Conservation (phyloP, 768 basidiomycete genomes). For the Suillus cothurnatus region DNA sequence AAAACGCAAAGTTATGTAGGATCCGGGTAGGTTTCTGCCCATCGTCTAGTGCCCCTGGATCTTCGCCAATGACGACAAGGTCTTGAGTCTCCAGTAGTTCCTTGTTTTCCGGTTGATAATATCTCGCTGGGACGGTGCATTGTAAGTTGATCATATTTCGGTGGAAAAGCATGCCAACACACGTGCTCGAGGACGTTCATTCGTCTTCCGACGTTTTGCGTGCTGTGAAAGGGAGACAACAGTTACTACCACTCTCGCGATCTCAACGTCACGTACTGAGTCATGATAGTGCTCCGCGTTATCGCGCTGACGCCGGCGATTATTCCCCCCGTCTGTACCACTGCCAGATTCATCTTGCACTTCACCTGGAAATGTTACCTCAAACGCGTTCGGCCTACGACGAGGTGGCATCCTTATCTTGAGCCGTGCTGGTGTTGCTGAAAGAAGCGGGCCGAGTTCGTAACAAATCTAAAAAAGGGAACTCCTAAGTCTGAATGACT, state of each 20-base stretch:
- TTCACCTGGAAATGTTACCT: conserved; percentile 50
- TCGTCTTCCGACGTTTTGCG: conserved; percentile 31
- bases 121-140: conserved; percentile 33
- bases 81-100: conserved; percentile 39
- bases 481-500: not conserved
- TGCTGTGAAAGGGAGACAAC: conserved; percentile 14
- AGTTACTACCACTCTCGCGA: not conserved
- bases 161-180: not conserved
- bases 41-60: conserved; percentile 36
- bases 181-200: conserved; percentile 21
- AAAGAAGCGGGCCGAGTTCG: not conserved
- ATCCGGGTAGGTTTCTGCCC: conserved; percentile 56
- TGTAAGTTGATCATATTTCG: not conserved
- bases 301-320: conserved; percentile 30
- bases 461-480: not conserved
- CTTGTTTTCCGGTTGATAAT: conserved; percentile 37
- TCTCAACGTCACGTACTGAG: conserved; percentile 17
- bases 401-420: conserved; percentile 37
- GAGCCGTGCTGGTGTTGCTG: not conserved
- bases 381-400: conserved; percentile 54
- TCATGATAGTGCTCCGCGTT: conserved; percentile 11
- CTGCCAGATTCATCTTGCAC: conserved; percentile 23
- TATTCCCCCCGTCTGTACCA: conserved; percentile 24
- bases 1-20: conserved; percentile 60
- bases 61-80: conserved; percentile 45